Evolutionary conservation across 306 rosid species (phyloP).

Genomic region (Senna tora): DNA sequence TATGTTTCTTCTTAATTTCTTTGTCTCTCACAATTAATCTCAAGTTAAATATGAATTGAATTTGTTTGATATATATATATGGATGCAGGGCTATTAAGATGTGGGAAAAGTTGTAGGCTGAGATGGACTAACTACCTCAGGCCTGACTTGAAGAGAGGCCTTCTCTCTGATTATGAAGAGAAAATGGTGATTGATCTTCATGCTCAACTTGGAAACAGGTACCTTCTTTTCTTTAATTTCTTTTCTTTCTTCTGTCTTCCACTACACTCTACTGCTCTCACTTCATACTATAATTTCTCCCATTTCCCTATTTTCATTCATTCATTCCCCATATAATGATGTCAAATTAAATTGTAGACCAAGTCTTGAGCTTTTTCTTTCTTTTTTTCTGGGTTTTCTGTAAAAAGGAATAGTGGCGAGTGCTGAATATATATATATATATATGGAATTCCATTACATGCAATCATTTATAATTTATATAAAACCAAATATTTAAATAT

Average conservation of each 20-base stretch:
- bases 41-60: not conserved
- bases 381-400: not conserved
- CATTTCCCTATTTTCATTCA: too few relatives aligned
- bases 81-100: constrained; percentile 77
- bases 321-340: too few relatives aligned
- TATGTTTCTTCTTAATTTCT: too few relatives aligned
- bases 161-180: constrained; percentile 80
- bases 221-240: not conserved
- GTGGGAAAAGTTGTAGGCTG: constrained; percentile 95
- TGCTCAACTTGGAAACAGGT: constrained; percentile 96
- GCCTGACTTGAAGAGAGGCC: constrained; percentile 96
- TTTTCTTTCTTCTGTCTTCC: too few relatives aligned
- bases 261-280: too few relatives aligned
- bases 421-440: too few relatives aligned
- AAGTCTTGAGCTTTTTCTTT: not conserved
- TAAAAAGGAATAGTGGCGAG: too few relatives aligned
- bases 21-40: too few relatives aligned
- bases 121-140: constrained; percentile 93
- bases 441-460: not conserved
- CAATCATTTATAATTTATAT: constrained; percentile 14
- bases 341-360: constrained; percentile 27
- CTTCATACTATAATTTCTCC: too few relatives aligned
- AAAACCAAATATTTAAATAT: not conserved
- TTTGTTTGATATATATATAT: not conserved
- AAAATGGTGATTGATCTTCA: constrained; percentile 93